A percentile compares a stretch with the other conserved stretches of the same genome.
Conservation (phyloP, 75 land plant genomes). For the Adiantum capillusveneris region DNA sequence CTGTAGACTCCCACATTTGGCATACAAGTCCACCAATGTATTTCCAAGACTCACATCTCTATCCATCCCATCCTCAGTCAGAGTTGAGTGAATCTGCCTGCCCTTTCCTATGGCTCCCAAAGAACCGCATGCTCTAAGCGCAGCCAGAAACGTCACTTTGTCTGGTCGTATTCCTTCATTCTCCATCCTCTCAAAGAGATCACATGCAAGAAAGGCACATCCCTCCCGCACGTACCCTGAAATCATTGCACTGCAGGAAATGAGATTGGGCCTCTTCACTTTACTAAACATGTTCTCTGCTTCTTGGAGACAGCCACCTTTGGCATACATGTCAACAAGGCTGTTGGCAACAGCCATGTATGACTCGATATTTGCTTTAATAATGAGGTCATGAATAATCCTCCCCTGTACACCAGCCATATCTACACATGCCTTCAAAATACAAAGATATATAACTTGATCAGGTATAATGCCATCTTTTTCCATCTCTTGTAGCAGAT, state of each 20-base stretch:
- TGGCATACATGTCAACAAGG: constrained; percentile 14
- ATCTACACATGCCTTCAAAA: constrained; percentile 7
- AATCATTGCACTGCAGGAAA: constrained; percentile 7
- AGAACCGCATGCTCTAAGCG: constrained; percentile 7
- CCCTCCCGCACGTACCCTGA: constrained; percentile 8
- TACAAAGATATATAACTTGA: constrained; percentile 4
- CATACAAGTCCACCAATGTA: background rate
- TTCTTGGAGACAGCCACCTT: constrained; percentile 3
- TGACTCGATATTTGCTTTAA: background rate
- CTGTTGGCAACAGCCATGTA: background rate
- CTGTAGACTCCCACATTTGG: background rate
- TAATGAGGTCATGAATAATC: constrained; percentile 6
- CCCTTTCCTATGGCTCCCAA: background rate
- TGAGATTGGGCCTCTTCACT: background rate
- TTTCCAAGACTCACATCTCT: background rate
- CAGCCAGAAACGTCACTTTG: constrained; percentile 15
- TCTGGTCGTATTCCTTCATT: constrained; percentile 16
- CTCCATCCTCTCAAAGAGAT: constrained; percentile 13
- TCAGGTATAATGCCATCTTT: constrained; percentile 14
- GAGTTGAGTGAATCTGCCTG: background rate
- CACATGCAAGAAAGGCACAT: background rate
- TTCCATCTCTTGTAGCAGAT: constrained; percentile 43
- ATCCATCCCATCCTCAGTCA: background rate
- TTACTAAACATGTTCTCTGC: constrained; percentile 1
- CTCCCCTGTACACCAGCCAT: background rate